Evolutionary conservation across 768 basidiomycete genomes (phyloP), one percentile per base, ranked within the genome.

Genomic region (Suillus alpinus): DNA sequence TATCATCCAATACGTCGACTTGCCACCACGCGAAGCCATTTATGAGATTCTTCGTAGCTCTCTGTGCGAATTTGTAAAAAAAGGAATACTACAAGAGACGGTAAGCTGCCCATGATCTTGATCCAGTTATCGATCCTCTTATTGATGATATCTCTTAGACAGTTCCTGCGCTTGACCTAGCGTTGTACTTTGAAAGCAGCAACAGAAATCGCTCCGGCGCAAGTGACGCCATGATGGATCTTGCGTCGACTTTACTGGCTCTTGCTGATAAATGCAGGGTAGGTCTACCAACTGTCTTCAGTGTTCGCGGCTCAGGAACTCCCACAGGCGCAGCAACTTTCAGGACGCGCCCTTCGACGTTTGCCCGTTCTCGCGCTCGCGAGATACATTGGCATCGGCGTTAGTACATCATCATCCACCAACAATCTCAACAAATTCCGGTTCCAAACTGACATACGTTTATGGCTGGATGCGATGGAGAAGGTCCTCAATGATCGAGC

Each of bases 301-400:
- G 40, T 58, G 44, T 50, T 55, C 37, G n/a, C 53, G 12, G 52
- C 58, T 13, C 55, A 46, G 20, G 41, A 53, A 41, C 39, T 20
- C 23, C 7, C 36, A 29, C 58, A 91, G 89, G 72, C 72, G 18
- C 87, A 94, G 71, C 83, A 83, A n/a, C 86, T 98, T 81, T 97
- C 95, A 16, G 97, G 97, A 14, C 88, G 97, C 39, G 88, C 92
- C 1, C 81, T 99, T 13, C 86, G 97, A 13, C 86, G 95, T 7
- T 80, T 99, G n/a, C 97, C 97, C 3, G 94, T 98, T 50, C 84
- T 98, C 20, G 93, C 95, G 1, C 86, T 97, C 50, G 93, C 96
- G 4, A 82, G 85, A 8, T 88, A 94, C 70, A 87, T 98, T 55
- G 83, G 87, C 32, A 74, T 80, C 16, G 82, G 84, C 18, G 56